phyloP scores from a whole-genome alignment of 768 basidiomycete species.

The Podaxis mareebaensis region DNA sequence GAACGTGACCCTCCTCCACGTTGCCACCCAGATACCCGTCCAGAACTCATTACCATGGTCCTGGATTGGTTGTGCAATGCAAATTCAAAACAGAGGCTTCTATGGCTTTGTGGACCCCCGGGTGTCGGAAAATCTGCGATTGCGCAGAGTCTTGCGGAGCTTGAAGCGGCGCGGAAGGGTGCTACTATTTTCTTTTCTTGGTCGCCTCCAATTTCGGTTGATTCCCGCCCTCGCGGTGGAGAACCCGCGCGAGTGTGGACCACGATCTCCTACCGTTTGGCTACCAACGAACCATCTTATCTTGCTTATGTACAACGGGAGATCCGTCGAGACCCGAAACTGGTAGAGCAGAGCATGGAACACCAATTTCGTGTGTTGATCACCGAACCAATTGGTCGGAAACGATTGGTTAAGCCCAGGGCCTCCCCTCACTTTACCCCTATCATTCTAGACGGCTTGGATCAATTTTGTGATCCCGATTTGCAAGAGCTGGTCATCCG shows the following conservation, averaged over 20 bases:
- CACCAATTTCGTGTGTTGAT: neutral
- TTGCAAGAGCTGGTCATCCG: neutral
- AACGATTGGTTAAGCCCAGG: neutral
- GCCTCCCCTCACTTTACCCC: neutral
- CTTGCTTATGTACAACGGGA: neutral
- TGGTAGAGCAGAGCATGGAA: neutral
- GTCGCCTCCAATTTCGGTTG: neutral
- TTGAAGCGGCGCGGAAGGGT: neutral
- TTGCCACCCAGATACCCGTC: neutral
- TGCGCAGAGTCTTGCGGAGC: neutral
- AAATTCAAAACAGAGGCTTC: neutral
- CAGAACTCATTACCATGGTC: neutral
- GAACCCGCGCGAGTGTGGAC: neutral
- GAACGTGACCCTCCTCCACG: constrained; percentile 3
- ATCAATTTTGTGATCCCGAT: neutral
- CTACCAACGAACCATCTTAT: neutral
- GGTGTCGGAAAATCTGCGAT: constrained; percentile 8
- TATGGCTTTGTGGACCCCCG: neutral
- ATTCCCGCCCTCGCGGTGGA: neutral
- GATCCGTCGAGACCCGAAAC: neutral
- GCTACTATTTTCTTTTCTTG: neutral
- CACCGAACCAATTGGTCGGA: neutral
- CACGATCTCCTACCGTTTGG: neutral
- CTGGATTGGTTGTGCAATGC: neutral
- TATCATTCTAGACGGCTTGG: neutral